These are phyloP conservation scores for Termitomyces heimii DNA, from an alignment of 768 basidiomycete genomes.

Conservation along the genomic window DNA sequence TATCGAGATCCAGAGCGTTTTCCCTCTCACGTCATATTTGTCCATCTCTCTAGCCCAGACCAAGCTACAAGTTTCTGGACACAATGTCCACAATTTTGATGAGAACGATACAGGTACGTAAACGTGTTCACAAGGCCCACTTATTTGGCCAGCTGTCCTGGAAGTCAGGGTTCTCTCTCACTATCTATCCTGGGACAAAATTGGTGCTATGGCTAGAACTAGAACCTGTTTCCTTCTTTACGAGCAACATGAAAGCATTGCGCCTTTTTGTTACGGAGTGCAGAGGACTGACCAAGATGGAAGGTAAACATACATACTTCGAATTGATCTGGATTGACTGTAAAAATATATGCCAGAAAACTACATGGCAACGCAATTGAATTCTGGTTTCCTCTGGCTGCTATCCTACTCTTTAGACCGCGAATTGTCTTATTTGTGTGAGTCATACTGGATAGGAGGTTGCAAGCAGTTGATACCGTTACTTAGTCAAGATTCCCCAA, in stretches of 20 bases:
- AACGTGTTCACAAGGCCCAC: no score
- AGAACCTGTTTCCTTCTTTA: conserved; percentile 36
- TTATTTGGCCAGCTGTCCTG: background rate
- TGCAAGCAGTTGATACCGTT: background rate
- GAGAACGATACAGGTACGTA: background rate
- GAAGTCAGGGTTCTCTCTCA: conserved; percentile 45
- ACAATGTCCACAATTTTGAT: conserved; percentile 14
- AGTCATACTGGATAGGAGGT: background rate
- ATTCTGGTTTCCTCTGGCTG: conserved; percentile 40
- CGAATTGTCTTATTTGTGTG: conserved; percentile 3
- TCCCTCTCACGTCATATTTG: conserved; percentile 54
- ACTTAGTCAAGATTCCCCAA: conserved; percentile 37
- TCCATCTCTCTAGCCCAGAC: conserved; percentile 54
- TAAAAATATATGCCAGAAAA: conserved; percentile 3
- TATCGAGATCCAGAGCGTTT: conserved; percentile 40
- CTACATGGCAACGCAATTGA: conserved; percentile 22
- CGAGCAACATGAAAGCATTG: conserved; percentile 42
- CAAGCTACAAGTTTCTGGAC: conserved; percentile 30
- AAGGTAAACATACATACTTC: conserved; percentile 27
- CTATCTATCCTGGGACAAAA: conserved; percentile 40
- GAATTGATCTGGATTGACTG: conserved; percentile 15
- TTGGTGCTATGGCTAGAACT: conserved; percentile 9
- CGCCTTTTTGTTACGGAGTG: conserved; percentile 46
- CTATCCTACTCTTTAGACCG: conserved; percentile 31
- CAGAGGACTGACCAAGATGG: conserved; percentile 46